phyloP scores from a whole-genome alignment of 2,329 filamentous ascomycete genomes.

The Elsinoe arachidis region DNA sequence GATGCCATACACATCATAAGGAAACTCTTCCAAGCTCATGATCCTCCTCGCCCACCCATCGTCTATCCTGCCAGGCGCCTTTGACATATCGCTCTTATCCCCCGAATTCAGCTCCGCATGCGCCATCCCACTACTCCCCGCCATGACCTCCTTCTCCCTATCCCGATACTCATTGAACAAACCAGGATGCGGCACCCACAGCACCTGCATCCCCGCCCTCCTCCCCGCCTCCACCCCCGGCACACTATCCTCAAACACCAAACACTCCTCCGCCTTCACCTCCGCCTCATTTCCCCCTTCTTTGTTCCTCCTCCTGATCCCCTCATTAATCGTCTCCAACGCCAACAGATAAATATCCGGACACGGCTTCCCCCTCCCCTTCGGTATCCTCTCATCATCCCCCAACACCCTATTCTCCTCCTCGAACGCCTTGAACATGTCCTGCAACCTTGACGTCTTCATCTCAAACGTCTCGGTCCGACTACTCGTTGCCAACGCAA shows the following conservation, averaged over 20 bases:
- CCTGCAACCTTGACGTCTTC: slow-evolving; percentile 55
- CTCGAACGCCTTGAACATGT: slow-evolving; percentile 54
- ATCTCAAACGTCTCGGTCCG: slow-evolving; percentile 63
- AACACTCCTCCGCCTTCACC: slow-evolving; percentile 44
- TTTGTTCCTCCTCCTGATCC: slow-evolving; percentile 37
- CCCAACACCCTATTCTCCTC: slow-evolving; percentile 67
- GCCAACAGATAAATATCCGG: slow-evolving; percentile 92
- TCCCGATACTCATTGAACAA: slow-evolving; percentile 38
- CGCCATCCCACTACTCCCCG: slow-evolving; percentile 63
- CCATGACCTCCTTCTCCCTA: slow-evolving; percentile 71
- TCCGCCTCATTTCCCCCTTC: slow-evolving; percentile 18
- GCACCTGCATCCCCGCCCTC: slow-evolving; percentile 64
- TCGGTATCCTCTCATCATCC: slow-evolving; percentile 69
- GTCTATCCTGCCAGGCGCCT: slow-evolving; percentile 44
- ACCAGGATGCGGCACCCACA: slow-evolving; percentile 19
- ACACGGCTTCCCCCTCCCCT: slow-evolving; percentile 82
- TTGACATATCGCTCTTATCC: slow-evolving; percentile 32
- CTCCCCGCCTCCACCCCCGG: slow-evolving; percentile 85
- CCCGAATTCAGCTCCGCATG: slow-evolving; percentile 44
- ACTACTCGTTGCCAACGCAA: slow-evolving; percentile 80
- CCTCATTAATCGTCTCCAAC: slow-evolving; percentile 72
- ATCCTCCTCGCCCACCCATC: slow-evolving; percentile 54
- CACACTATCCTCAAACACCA: slow-evolving; percentile 56
- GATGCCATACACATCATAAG: slow-evolving; percentile 53
- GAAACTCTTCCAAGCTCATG: slow-evolving; percentile 48